Conservation (phyloP, 306 rosid species). For the Astragalus glycyphyllos region DNA sequence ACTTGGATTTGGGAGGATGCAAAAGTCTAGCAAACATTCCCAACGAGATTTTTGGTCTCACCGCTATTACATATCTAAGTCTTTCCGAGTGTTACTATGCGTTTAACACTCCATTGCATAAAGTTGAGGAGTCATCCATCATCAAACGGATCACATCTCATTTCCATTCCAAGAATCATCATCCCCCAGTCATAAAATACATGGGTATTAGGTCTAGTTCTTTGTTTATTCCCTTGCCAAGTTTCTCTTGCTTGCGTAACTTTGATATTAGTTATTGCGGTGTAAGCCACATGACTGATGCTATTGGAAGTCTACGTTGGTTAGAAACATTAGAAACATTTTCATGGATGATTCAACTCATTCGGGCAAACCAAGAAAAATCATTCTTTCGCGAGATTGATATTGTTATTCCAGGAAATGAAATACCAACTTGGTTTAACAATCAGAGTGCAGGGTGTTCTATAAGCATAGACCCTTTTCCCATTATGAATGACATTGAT, state of each 20-base stretch:
- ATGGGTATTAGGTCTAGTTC: neutral
- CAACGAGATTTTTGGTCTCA: neutral
- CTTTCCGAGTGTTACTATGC: neutral
- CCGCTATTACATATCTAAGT: slow-evolving; percentile 18
- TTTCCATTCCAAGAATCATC: neutral
- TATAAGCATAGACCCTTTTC: neutral
- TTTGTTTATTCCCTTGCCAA: neutral
- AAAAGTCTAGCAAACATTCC: slow-evolving; percentile 3
- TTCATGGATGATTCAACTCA: slow-evolving; percentile 11
- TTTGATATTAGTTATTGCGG: slow-evolving; percentile 6
- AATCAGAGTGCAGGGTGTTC: neutral
- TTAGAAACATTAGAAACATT: neutral
- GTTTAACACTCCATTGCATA: neutral
- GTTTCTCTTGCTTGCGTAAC: neutral
- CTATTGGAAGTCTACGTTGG: neutral
- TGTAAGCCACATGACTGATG: neutral
- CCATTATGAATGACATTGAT: neutral
- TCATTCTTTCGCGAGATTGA: neutral
- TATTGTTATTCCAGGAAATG: neutral
- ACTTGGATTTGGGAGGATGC: slow-evolving; percentile 21
- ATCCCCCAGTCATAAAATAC: neutral
- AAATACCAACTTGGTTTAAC: slow-evolving; percentile 21
- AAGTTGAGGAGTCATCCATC: too few species aligned
- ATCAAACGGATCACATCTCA: neutral
- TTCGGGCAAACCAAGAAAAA: neutral